These are phyloP conservation scores for Pittosporum tobira DNA, from an alignment of 129 eudicot species.

Conservation along the genomic window DNA sequence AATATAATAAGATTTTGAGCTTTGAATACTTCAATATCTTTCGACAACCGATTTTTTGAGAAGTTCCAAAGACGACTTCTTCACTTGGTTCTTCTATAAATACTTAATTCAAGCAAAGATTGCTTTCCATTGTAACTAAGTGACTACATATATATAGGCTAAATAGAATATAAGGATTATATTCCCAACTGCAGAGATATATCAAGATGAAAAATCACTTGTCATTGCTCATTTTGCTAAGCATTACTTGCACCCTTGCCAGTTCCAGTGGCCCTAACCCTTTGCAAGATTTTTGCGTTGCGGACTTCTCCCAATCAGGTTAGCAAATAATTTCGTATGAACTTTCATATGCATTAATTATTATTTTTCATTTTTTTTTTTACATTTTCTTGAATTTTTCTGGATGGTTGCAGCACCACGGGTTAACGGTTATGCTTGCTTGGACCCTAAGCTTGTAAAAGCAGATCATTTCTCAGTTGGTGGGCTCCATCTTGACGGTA, in stretches of 20 bases:
- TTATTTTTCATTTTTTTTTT: neutral
- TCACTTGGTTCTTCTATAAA: neutral
- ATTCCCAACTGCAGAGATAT: neutral
- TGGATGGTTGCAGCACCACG: slow-evolving; percentile 8
- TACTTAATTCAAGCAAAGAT: neutral
- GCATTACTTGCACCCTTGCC: neutral
- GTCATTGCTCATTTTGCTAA: neutral
- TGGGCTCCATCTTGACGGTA: slow-evolving; percentile 20
- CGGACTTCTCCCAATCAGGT: slow-evolving; percentile 12
- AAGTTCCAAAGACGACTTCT: neutral
- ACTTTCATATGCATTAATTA: neutral
- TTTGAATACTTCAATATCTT: no score
- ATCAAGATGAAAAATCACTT: neutral
- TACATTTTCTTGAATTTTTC: no score
- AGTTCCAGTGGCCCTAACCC: slow-evolving; percentile 1
- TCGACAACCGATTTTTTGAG: no score
- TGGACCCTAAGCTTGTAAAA: slow-evolving; percentile 18
- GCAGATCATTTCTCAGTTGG: slow-evolving; percentile 22
- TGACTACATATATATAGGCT: no score
- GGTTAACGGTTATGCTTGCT: slow-evolving; percentile 21
- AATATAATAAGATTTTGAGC: no score
- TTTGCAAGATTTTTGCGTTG: slow-evolving; percentile 21
- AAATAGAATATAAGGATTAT: neutral
- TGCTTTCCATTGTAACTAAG: neutral
- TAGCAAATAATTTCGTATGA: neutral